Conservation (phyloP, 495 filamentous ascomycete species). For the Neurospora pannonica region DNA sequence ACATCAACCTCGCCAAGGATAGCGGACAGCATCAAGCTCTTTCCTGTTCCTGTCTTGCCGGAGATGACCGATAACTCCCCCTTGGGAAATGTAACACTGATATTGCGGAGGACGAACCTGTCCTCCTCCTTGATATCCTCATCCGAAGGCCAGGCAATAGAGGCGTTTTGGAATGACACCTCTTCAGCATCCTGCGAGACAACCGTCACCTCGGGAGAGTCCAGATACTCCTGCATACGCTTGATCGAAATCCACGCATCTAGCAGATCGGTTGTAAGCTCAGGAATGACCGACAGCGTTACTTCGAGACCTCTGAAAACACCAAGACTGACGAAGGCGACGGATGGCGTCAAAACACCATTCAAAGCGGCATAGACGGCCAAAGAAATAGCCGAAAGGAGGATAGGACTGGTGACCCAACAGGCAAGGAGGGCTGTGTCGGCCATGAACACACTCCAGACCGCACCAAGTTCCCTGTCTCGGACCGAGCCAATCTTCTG, state of each 20-base stretch:
- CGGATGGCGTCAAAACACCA: constrained; percentile 55
- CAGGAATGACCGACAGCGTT: constrained; percentile 60
- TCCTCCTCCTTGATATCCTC: constrained; percentile 41
- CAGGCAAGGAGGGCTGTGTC: constrained; percentile 49
- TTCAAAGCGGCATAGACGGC: constrained; percentile 56
- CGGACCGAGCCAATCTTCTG: constrained; percentile 57
- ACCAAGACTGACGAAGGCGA: constrained; percentile 73
- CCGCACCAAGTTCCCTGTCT: constrained; percentile 52
- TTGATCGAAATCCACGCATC: constrained; percentile 68
- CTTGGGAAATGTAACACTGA: constrained; percentile 57
- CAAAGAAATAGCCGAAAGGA: constrained; percentile 63
- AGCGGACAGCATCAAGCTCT: constrained; percentile 55
- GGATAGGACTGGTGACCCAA: constrained; percentile 68
- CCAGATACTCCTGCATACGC: constrained; percentile 65
- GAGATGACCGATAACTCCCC: constrained; percentile 62
- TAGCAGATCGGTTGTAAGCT: constrained; percentile 56
- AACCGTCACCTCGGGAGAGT: constrained; percentile 52
- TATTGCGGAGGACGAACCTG: constrained; percentile 50
- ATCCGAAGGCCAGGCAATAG: constrained; percentile 67
- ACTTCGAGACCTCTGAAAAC: constrained; percentile 66
- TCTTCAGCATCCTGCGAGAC: constrained; percentile 45
- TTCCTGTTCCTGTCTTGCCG: constrained; percentile 59
- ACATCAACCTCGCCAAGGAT: constrained; percentile 58
- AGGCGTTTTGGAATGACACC: constrained; percentile 59
- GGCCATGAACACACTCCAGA: constrained; percentile 56